Percentiles rank a stretch among this genome's conserved stretches.
phyloP scores from a whole-genome alignment of 345 rosid genomes.

The Eucalyptus urophylla region DNA sequence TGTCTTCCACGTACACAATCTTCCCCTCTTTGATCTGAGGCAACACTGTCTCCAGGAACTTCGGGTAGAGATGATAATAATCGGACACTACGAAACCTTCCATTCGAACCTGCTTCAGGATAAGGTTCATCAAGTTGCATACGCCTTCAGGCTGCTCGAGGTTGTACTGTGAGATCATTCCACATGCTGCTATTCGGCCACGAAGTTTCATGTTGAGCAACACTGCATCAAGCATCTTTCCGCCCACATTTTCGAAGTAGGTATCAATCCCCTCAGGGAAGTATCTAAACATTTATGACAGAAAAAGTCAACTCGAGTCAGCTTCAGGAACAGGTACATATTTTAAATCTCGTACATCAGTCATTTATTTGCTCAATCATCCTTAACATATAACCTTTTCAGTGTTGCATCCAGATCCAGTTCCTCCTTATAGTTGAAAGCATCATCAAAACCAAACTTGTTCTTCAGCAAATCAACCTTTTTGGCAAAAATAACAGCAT shows the following conservation, averaged over 20 bases:
- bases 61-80: constrained; percentile 1
- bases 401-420: constrained; percentile 13
- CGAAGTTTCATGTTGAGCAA: constrained; percentile 4
- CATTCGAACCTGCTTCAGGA: constrained; percentile 2
- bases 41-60: constrained; percentile 1
- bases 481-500: background rate
- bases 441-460: constrained; percentile 38
- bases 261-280: constrained; percentile 21
- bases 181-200: constrained; percentile 10
- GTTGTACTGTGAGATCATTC: constrained; percentile 15
- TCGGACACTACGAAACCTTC: constrained; percentile 9
- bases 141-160: constrained; percentile 2
- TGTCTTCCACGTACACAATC: constrained; percentile 12
- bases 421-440: constrained; percentile 55
- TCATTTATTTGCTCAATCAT: background rate
- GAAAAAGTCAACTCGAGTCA: background rate
- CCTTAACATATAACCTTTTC: constrained; percentile 18
- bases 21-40: constrained; percentile 7
- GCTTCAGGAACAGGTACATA: background rate
- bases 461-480: constrained; percentile 36
- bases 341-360: background rate
- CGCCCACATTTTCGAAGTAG: constrained; percentile 17
- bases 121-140: background rate
- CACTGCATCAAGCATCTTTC: constrained; percentile 13
- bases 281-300: background rate